phyloP scores from a whole-genome alignment of 2,329 filamentous ascomycete species.

The Cladosporium sp. region DNA sequence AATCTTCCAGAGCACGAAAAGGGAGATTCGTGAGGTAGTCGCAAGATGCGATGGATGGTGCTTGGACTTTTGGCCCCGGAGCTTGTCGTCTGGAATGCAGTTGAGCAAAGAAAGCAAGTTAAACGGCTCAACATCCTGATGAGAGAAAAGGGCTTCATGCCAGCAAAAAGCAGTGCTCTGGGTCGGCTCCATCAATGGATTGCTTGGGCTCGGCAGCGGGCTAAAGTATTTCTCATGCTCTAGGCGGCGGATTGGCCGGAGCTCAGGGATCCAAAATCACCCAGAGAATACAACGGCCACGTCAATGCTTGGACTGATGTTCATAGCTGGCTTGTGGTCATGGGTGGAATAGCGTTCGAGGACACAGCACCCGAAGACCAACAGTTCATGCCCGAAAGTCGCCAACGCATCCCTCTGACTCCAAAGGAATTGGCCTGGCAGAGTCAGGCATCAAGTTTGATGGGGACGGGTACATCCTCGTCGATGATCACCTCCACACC shows the following conservation, averaged over 20 bases:
- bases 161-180: background rate
- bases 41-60: conserved; percentile 15
- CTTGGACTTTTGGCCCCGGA: conserved; percentile 17
- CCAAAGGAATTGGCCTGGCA: background rate
- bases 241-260: background rate
- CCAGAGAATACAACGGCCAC: background rate
- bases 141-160: conserved; percentile 1
- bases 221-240: background rate
- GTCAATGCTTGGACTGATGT: conserved; percentile 16
- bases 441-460: conserved; percentile 5
- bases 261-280: background rate
- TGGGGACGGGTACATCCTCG: background rate
- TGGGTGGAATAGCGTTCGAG: conserved; percentile 19
- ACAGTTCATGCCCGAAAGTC: background rate
- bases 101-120: background rate
- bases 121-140: background rate
- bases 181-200: background rate
- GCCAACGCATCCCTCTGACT: background rate
- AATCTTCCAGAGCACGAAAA: conserved; percentile 16
- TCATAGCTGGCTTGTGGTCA: conserved; percentile 19
- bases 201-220: background rate
- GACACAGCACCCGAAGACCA: background rate
- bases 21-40: conserved; percentile 5
- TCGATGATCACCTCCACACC: conserved; percentile 6
- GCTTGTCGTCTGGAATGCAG: conserved; percentile 10